These are phyloP conservation scores for Trypanosoma cruzi DNA, from an alignment of 208 protist species.

Conservation along the genomic window DNA sequence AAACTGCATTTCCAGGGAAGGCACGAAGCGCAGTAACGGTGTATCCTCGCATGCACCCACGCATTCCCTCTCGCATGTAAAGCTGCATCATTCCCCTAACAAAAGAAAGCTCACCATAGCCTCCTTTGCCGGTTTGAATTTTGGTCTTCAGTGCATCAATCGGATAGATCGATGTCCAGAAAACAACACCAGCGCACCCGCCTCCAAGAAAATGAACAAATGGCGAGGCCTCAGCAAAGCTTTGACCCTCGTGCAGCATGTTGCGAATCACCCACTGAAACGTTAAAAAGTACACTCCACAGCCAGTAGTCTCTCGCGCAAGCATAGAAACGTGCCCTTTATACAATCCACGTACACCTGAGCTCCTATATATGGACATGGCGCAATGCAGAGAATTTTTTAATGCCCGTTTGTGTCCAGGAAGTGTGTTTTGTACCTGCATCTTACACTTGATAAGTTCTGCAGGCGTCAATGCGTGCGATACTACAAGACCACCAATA, in stretches of 20 bases:
- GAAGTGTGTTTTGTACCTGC: conserved; percentile 92
- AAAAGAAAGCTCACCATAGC: conserved; percentile 81
- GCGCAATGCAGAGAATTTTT: conserved; percentile 86
- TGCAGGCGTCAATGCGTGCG: conserved; percentile 84
- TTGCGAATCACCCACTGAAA: conserved; percentile 81
- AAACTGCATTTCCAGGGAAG: conserved; percentile 90
- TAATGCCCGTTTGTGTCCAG: conserved; percentile 66
- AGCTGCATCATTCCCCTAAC: conserved; percentile 63
- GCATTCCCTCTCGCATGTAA: conserved; percentile 85
- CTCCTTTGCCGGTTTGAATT: conserved; percentile 86
- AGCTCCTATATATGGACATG: conserved; percentile 50
- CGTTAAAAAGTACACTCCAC: conserved; percentile 82
- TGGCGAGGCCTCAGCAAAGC: conserved; percentile 74
- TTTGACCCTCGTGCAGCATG: conserved; percentile 63
- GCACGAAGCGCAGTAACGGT: conserved; percentile 86
- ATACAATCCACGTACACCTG: conserved; percentile 80
- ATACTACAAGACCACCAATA: conserved; percentile 74
- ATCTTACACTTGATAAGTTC: conserved; percentile 93
- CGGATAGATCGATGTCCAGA: conserved; percentile 91
- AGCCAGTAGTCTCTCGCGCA: conserved; percentile 85
- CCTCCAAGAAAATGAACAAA: conserved; percentile 84
- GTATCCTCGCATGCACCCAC: conserved; percentile 87
- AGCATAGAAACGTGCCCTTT: conserved; percentile 90
- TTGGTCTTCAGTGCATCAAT: conserved; percentile 92
- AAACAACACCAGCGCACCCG: conserved; percentile 86